Base-by-base conservation (phyloP, 2,329 filamentous ascomycete genomes). In the Tolypocladium endophyticum region DNA sequence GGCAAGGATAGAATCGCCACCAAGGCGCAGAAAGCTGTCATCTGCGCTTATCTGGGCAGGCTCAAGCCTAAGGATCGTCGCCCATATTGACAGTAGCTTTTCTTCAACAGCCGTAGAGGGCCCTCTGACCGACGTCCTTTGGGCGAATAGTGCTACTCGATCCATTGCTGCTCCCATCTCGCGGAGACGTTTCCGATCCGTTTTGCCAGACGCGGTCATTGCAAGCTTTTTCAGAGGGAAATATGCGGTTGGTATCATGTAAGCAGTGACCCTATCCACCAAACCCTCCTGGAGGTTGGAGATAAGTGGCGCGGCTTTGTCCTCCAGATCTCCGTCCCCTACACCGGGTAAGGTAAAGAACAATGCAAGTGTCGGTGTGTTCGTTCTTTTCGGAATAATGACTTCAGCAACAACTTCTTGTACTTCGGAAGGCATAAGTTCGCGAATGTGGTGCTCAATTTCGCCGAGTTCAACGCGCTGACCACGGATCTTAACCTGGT, bases 401-500 rank as follows among this genome's bases (percentile, higher is more conserved):
- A 47, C 23, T 28, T 47, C 43, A 6, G 43, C 23, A 5, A 47
- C 23, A 11, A 47, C 3, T 16, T 47, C n/a, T 23, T 28, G 12
- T 6, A 47, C 43, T 25, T 47, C 43, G 11, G 43, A 12, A 18
- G 43, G 43, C 11, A 47, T 23, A 0, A 47, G 4, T 11, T 47
- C 43, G 25, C 41, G 25, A 16, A 50, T n/a, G 3, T 57, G 56
- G 16, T 57, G 23, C 43, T 57, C 56, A 14, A 58, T 39, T 23
- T 58, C 57, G 11, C 57, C 57, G 18, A 58, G 45, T 38, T 58
- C 57, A 23, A 58, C 47, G 4, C 57, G 35, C n/a, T 58, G 57
- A 28, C 57, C 57, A 4, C 30, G 36, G 20, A 84, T 69, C 67
- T 85, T 85, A 35, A 84, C 74, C 66, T 70, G 68, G 7, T 58